Conservation (phyloP, 2,329 filamentous ascomycete species). For the Fusarium sp. region DNA sequence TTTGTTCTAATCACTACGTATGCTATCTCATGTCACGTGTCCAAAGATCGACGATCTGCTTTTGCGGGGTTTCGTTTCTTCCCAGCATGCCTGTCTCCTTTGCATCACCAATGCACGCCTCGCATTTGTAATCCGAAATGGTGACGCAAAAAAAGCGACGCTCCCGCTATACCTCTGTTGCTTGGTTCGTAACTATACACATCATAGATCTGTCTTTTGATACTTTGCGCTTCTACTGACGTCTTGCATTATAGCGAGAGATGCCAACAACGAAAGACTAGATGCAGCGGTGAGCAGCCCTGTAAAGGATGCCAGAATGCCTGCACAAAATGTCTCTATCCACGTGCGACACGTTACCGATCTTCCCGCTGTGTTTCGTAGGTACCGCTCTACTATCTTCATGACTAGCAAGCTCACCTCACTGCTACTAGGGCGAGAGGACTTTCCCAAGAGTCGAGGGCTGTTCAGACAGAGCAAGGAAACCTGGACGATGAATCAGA, state of each 20-base stretch:
- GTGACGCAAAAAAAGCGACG: background rate
- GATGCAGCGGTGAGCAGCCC: too few relatives aligned
- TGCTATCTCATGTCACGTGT: too few relatives aligned
- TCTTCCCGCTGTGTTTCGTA: background rate
- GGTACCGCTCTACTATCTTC: accelerated
- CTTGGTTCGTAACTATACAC: background rate
- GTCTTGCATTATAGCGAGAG: background rate
- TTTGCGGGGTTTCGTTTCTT: too few relatives aligned
- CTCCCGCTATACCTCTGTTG: background rate
- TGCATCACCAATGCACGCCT: too few relatives aligned
- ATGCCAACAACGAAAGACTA: background rate
- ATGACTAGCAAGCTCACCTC: background rate
- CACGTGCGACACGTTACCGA: background rate
- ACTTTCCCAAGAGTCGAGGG: background rate
- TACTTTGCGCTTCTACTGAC: background rate
- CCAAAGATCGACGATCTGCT: too few relatives aligned
- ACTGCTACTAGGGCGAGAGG: background rate
- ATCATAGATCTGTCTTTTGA: background rate
- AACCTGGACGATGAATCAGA: accelerated
- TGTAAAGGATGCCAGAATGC: too few relatives aligned
- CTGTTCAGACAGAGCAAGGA: background rate
- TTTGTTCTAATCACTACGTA: too few relatives aligned
- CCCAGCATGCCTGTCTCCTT: too few relatives aligned
- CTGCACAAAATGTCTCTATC: background rate
- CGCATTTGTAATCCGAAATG: background rate